A percentile compares a stretch with the other conserved stretches of the same genome.
phyloP scores from a whole-genome alignment of 1,139 yeast species.

The Arxiozyma slooffiae region DNA sequence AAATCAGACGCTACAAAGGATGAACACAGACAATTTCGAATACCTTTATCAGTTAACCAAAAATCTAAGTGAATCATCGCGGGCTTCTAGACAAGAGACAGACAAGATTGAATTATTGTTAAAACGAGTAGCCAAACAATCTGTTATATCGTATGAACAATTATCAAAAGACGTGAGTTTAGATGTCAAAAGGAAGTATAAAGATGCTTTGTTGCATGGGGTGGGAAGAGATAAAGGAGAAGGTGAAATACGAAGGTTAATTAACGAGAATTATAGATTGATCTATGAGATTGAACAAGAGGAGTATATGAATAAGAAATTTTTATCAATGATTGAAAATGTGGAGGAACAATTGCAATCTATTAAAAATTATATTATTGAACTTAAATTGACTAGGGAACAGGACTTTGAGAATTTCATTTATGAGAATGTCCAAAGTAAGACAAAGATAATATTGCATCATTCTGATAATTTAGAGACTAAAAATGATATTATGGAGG shows the following conservation, averaged over 20 bases:
- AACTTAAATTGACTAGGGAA: constrained; percentile 17
- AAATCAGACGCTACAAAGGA: neutral
- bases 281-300: constrained; percentile 26
- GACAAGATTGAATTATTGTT: constrained; percentile 22
- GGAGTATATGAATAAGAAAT: constrained; percentile 23
- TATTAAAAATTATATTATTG: constrained; percentile 24
- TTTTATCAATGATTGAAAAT: constrained; percentile 20
- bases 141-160: constrained; percentile 23
- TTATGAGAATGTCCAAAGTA: constrained; percentile 13
- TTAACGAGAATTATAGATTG: constrained; percentile 22
- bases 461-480: constrained; percentile 7
- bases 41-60: constrained; percentile 19
- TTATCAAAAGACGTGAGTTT: constrained; percentile 10
- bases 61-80: constrained; percentile 16
- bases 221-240: neutral
- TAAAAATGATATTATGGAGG: constrained; percentile 8
- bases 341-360: constrained; percentile 25
- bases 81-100: constrained; percentile 21
- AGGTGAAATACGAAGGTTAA: constrained; percentile 13
- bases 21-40: constrained; percentile 19
- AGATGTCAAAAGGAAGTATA: neutral
- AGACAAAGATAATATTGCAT: constrained; percentile 8
- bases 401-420: constrained; percentile 11
- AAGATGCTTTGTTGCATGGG: neutral
- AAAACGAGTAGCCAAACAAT: constrained; percentile 25